These are phyloP conservation scores for Azolla pinnata DNA, from an alignment of 75 land plant genomes.

Conservation along the genomic window DNA sequence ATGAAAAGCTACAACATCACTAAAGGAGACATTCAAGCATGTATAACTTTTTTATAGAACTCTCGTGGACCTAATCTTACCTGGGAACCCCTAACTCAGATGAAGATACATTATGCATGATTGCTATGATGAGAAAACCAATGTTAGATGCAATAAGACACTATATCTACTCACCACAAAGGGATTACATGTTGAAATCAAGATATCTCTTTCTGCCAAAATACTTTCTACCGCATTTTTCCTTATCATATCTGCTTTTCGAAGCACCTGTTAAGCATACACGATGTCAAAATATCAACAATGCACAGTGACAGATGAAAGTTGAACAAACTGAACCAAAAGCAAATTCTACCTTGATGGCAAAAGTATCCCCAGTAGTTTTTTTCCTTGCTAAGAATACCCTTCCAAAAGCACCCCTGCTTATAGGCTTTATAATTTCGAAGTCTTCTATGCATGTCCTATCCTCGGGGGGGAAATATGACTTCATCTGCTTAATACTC, in stretches of 20 bases:
- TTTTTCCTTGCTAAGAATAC: slow-evolving; percentile 60
- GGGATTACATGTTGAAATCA: slow-evolving; percentile 66
- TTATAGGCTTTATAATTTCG: slow-evolving; percentile 63
- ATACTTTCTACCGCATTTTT: slow-evolving; percentile 79
- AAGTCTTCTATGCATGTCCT: slow-evolving; percentile 60
- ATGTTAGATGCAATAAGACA: no score
- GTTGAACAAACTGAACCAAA: background rate
- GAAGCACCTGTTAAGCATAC: slow-evolving; percentile 34
- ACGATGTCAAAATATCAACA: background rate
- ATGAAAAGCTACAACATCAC: no score
- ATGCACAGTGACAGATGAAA: background rate
- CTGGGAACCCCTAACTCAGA: no score
- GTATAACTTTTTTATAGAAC: no score
- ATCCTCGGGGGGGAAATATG: slow-evolving; percentile 26
- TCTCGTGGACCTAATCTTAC: no score
- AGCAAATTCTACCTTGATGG: slow-evolving; percentile 47
- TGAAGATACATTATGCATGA: no score
- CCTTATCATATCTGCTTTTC: slow-evolving; percentile 71
- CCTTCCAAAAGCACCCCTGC: slow-evolving; percentile 66
- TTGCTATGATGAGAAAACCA: no score
- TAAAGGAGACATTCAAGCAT: no score
- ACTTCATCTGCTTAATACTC: background rate
- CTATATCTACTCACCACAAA: slow-evolving; percentile 67
- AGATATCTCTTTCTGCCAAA: slow-evolving; percentile 64
- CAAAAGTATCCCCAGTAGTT: slow-evolving; percentile 70